Evolutionary conservation across 1,139 yeast species (phyloP), one percentile per base, ranked within the genome.

Genomic region (Saccharomycopsis phalli): DNA sequence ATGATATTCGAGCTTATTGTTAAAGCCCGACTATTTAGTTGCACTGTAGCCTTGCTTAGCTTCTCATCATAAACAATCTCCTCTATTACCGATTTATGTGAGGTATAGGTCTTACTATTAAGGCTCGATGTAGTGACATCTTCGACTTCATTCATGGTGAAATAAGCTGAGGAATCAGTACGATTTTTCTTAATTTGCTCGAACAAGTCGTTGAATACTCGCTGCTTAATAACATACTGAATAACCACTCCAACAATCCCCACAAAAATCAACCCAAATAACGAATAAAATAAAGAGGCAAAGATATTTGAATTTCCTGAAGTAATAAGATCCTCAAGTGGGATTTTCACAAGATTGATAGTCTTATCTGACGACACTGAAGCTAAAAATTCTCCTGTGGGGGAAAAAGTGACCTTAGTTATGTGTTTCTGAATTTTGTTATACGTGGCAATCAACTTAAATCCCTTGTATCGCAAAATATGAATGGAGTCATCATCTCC

Each of bases 321-420:
- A 11, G 23, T 34, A 10, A 36, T 34, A 6, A 29, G 18, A n/a
- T 37, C 40, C 13, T 33, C 36, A 7, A 35, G 20, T 3, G 93
- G 88, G 19, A 84, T 57, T 45, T 65, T 68, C 45, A 76, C 62
- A 4, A 86, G 76, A 49, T 70, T 74, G 31, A 87, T 71, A 1
- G 86, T 71, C 47, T 82, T 81, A 2, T 94, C 84, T n/a, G 93
- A 94, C 36, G 94, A 81, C 0, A 79, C 81, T 13, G 88, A 74
- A 1, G 88, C 94, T 37, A 87, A 62, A 42, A 71, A 65, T 31
- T 71, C 62, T 11, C 91, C 88, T 51, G 76, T 71, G 7, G 84
- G 80, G 13, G 84, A 78, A 47, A 87, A 76, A 0, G 75, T 66
- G 8, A 84, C 73, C 38, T 74, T 69, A 0, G 96, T 88, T 40